Percentiles rank a stretch among this genome's conserved stretches.
phyloP scores from a whole-genome alignment of 306 rosid species.

The Dryas octopetala region DNA sequence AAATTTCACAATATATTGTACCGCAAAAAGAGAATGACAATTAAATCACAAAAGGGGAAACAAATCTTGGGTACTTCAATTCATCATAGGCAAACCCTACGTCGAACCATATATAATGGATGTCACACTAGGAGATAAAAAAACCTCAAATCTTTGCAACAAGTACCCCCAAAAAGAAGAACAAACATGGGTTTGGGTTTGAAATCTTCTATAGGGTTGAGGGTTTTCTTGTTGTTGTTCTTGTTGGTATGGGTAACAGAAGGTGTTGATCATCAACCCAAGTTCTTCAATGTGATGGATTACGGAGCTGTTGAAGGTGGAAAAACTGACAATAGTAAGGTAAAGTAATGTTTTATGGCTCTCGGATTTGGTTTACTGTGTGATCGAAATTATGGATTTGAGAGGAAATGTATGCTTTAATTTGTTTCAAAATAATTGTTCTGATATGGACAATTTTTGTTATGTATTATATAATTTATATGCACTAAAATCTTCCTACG shows the following conservation, averaged over 20 bases:
- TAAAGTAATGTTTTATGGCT: neutral
- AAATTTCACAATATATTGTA: too few species aligned
- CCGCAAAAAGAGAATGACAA: too few species aligned
- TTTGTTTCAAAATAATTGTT: too few species aligned
- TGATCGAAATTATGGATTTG: neutral
- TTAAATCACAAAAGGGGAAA: neutral
- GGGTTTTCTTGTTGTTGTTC: constrained; percentile 9
- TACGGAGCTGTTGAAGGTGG: constrained; percentile 38
- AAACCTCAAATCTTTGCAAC: neutral
- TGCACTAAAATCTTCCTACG: too few species aligned
- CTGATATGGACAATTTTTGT: too few species aligned
- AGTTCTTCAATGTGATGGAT: constrained; percentile 28
- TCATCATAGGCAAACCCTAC: neutral
- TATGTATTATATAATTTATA: too few species aligned
- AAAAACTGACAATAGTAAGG: constrained; percentile 32
- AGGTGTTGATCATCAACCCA: constrained; percentile 1
- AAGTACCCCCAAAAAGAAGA: neutral
- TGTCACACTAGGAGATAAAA: neutral
- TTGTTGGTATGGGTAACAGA: constrained; percentile 18
- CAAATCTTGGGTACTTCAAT: neutral
- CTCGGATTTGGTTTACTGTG: neutral
- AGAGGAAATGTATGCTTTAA: too few species aligned
- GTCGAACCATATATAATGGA: neutral
- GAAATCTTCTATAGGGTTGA: neutral
- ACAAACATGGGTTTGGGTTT: neutral